phyloP scores from a whole-genome alignment of 768 basidiomycete species.

The Ramaria rubella region DNA sequence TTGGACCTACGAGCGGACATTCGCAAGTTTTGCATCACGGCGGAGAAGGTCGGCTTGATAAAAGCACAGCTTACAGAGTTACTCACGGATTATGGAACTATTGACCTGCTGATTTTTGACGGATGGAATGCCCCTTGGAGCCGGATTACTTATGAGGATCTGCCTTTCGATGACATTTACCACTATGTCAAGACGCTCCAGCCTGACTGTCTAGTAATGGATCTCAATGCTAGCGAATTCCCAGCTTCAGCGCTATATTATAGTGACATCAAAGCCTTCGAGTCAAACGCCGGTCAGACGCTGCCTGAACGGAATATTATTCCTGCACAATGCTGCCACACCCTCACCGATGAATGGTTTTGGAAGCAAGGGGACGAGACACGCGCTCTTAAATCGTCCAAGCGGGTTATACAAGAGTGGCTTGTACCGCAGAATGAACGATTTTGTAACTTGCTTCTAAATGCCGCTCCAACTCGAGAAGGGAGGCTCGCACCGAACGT shows the following conservation, averaged over 20 bases:
- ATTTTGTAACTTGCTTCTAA: neutral
- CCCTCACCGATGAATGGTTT: neutral
- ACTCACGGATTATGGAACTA: neutral
- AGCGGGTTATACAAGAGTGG: neutral
- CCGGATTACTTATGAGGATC: neutral
- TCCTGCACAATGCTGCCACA: neutral
- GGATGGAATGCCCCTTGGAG: conserved; percentile 1
- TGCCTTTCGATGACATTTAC: neutral
- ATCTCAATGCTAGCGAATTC: neutral
- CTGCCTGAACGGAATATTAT: neutral
- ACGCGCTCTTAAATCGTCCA: neutral
- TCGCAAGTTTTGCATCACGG: neutral
- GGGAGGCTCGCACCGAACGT: neutral
- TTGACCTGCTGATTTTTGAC: neutral
- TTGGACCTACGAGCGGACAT: neutral
- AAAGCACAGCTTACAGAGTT: neutral
- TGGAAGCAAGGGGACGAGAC: neutral
- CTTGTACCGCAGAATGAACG: neutral
- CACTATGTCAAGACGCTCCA: neutral
- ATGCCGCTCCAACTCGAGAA: neutral
- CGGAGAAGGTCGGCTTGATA: neutral
- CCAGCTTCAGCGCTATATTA: neutral
- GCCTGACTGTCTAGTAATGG: neutral
- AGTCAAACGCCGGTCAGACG: neutral
- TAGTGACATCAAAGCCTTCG: neutral